Evolutionary conservation across 176 grass and related monocot genomes (phyloP), one percentile per base, ranked within the genome.

Genomic region (Oropetium thomaeum): DNA sequence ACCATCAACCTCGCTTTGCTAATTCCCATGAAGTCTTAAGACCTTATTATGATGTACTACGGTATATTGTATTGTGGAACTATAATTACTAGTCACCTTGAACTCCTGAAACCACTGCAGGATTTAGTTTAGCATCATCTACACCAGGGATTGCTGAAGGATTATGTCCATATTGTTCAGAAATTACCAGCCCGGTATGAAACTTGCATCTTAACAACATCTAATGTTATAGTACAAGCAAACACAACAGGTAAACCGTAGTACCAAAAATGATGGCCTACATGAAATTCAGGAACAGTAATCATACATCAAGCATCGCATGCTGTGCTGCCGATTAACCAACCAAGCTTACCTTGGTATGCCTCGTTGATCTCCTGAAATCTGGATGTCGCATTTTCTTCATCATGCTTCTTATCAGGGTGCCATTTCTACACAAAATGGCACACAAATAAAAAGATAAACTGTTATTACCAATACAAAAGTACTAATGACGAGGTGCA

Each of bases 361-460:
- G 96, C 96, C 80, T 99, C 96, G 27, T 88, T 99, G 66, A 95
- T 95, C 29, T 99, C 96, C 87, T 99, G 96, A 79, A 99, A 99
- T 90, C 61, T 95, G 33, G 89, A 99, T 13, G 92, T 99, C 70
- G 96, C 77, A 88, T 47, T 76, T 62, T 95, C 87, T 84, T 95
- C 91, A 7, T 69, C 69, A 35, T 90, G 88, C 74, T 95, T 99
- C 84, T 99, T 99, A 85, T 99, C 96, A 73, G 96, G 96, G 82
- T 99, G 96, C 96, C 96, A 99, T 92, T 95, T 92, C 96, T 99
- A 35, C 65, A 79, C 15, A 65, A 74, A 64, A 26, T 33, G 44
- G 60, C n/a, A n/a, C n/a, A n/a, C n/a, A 73, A 55, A 58, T 3
- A 27, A 33, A 54, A 43, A 5, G 41, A 75, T 68, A 7, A 59